Evolutionary conservation across 169 alveolate genomes (phyloP).

Genomic region (Plasmodium gaboni): DNA sequence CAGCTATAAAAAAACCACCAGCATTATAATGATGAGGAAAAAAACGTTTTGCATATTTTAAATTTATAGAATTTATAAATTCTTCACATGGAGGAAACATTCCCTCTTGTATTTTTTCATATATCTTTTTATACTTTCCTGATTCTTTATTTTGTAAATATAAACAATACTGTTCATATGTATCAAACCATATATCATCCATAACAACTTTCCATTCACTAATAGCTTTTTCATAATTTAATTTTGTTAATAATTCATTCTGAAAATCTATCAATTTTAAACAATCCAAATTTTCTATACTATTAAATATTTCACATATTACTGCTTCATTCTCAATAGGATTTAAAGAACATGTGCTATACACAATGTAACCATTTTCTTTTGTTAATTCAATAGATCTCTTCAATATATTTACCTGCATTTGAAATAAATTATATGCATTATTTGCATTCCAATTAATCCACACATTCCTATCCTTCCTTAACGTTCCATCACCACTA

Average conservation of each 20-base stretch:
- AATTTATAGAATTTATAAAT: conserved; percentile 76
- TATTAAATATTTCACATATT: conserved; percentile 87
- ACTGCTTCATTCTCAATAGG: conserved; percentile 97
- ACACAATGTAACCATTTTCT: conserved; percentile 87
- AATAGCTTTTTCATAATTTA: conserved; percentile 83
- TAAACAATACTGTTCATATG: conserved; percentile 52
- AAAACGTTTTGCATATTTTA: conserved; percentile 90
- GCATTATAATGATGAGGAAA: conserved; percentile 96
- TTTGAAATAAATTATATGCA: conserved; percentile 93
- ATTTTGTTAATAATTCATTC: conserved; percentile 80
- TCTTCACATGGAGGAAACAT: conserved; percentile 78
- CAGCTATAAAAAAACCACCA: conserved; percentile 95
- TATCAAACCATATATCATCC: conserved; percentile 76
- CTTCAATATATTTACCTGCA: conserved; percentile 91
- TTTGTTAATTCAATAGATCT: conserved; percentile 89
- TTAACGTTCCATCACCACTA: conserved; percentile 97
- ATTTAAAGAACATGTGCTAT: conserved; percentile 97
- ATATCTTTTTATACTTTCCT: conserved; percentile 52
- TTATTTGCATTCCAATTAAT: conserved; percentile 94
- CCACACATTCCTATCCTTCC: conserved; percentile 96
- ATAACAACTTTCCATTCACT: conserved; percentile 84
- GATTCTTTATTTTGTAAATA: conserved; percentile 34
- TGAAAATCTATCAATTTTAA: conserved; percentile 88
- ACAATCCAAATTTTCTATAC: conserved; percentile 83
- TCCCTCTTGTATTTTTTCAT: conserved; percentile 77